Evolutionary conservation across 179 eudicot genomes (phyloP).

Genomic region (Silene noctiflora): DNA sequence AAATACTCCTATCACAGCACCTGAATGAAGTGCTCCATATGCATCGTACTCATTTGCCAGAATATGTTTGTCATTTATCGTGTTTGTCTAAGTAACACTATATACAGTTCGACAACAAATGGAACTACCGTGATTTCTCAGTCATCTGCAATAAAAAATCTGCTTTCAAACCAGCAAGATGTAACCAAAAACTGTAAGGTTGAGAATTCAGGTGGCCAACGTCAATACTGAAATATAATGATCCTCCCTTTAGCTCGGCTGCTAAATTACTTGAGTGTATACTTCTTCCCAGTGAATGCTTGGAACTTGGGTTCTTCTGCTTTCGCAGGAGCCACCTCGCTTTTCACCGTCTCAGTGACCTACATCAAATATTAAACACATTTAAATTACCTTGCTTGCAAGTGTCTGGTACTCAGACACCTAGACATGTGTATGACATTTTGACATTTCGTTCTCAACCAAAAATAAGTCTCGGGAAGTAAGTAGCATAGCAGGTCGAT

Average conservation of each 20-base stretch:
- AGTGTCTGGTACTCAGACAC: neutral
- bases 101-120: neutral
- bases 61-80: neutral
- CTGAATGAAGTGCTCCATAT: conserved; percentile 1
- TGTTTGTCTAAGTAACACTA: neutral
- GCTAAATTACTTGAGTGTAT: conserved; percentile 29
- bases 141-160: conserved; percentile 8
- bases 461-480: too few species aligned
- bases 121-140: neutral
- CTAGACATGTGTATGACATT: neutral
- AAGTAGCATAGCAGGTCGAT: neutral
- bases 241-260: conserved; percentile 6
- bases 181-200: neutral
- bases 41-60: neutral
- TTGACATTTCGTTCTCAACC: too few species aligned
- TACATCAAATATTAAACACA: conserved; percentile 9
- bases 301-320: conserved; percentile 36
- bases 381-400: neutral
- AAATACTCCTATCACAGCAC: neutral
- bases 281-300: conserved; percentile 40
- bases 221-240: conserved; percentile 2
- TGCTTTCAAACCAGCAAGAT: neutral
- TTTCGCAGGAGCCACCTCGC: conserved; percentile 23
- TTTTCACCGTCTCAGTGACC: conserved; percentile 21
- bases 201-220: neutral